These are phyloP conservation scores for Astrocystis sublimbata DNA, from an alignment of 495 filamentous ascomycete genomes.

Conservation along the genomic window DNA sequence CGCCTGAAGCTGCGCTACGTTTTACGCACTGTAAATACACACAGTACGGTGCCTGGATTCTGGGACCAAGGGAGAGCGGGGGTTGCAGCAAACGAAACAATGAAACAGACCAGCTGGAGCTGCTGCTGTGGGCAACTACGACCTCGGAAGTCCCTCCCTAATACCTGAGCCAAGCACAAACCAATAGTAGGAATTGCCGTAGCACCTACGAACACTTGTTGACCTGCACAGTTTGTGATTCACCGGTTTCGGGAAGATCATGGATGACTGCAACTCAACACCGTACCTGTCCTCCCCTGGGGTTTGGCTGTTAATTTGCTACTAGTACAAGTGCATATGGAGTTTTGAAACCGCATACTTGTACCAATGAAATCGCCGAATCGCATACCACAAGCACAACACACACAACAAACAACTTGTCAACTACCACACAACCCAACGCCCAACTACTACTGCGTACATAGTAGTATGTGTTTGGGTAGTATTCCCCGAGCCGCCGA, in stretches of 20 bases:
- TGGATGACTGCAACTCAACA: background rate
- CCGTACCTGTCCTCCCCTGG: background rate
- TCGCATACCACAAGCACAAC: background rate
- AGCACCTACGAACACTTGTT: background rate
- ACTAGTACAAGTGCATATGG: too few species aligned
- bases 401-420: too few species aligned
- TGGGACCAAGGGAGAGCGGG: constrained; percentile 1
- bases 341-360: background rate
- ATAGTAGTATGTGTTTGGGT: too few species aligned
- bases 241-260: background rate
- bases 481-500: background rate
- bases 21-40: too few species aligned
- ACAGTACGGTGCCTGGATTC: background rate
- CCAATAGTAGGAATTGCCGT: too few species aligned
- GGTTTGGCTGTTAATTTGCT: background rate
- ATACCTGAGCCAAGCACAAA: too few species aligned
- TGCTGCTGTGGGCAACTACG: background rate
- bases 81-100: background rate
- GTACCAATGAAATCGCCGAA: background rate
- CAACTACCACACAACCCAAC: too few species aligned
- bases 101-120: background rate
- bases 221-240: background rate
- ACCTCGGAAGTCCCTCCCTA: too few species aligned
- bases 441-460: background rate
- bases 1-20: too few species aligned